Base-by-base conservation (phyloP, 192 early-diverging fungal genomes). In the Kickxella alabastrina region DNA sequence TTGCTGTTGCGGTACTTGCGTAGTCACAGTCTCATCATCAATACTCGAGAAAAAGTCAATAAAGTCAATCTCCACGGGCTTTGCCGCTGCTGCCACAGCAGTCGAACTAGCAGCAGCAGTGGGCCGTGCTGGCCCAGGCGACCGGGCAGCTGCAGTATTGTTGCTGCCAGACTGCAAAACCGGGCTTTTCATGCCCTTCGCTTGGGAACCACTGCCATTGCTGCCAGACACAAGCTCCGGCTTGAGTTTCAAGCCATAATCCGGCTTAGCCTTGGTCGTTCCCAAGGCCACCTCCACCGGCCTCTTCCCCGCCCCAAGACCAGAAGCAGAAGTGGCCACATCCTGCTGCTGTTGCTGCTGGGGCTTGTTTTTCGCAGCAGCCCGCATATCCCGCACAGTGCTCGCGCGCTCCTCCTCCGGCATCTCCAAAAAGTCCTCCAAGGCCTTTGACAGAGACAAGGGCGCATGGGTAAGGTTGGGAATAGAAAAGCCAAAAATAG, bases 21-120 rank as follows among this genome's bases (percentile, higher is more conserved):
- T 13, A 3, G 56, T 24, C 4, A 49, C 34, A 1, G 32, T 37
- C 4, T 74, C 67, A 42, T 70, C 65, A 27, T 79, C 77, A 26
- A 79, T 75, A 32, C 77, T 79, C 13, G 77, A 62, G 60, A 79
- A 79, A 56, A 79, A 79, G 59, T 79, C 77, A 17, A 79, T 79
- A 59, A 79, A 66, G 43, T 79, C 67, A 3, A 67, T 57, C 31
- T 69, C 64, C 1, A 48, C 58, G 10, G 14, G 15, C 23, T 35
- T 52, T 6, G 43, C 15, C 7, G 49, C 25, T 21, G 57, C 21
- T 10, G 25, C 26, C 4, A 19, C 28, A 1, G 12, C 14, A 15
- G n/a, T 15, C 7, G 41, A 12, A 18, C 26, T 52, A 10, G 14
- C 29, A n/a, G 8, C 21, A 9, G 8, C 37, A 0, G 28, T 27